Conservation (phyloP, 441 rosid species). For the Breynia disticha region DNA sequence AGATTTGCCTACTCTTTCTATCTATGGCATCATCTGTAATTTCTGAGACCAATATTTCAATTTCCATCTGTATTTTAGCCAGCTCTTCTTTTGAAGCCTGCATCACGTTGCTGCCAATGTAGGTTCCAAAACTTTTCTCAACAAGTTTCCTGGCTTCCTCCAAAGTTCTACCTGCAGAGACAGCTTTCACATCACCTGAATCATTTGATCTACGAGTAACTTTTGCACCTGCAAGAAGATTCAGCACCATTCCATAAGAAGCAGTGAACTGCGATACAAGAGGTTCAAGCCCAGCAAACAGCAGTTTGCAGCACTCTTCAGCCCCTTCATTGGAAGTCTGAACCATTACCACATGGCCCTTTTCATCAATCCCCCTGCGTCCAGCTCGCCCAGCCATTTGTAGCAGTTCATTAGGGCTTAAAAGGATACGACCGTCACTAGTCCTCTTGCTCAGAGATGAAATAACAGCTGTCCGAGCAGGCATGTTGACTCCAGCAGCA, state of each 20-base stretch:
- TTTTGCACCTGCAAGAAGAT: constrained; percentile 78
- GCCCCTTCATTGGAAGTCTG: constrained; percentile 88
- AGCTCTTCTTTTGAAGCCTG: constrained; percentile 89
- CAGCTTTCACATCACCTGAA: constrained; percentile 36
- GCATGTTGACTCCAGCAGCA: constrained; percentile 99
- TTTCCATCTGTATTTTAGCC: constrained; percentile 57
- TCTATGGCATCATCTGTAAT: constrained; percentile 77
- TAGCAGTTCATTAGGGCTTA: constrained; percentile 77
- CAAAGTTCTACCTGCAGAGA: constrained; percentile 64
- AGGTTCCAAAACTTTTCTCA: constrained; percentile 93
- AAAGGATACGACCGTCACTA: constrained; percentile 53
- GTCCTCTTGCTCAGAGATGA: constrained; percentile 73
- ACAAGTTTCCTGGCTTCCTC: constrained; percentile 92
- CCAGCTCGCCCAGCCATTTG: constrained; percentile 99
- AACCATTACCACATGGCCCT: constrained; percentile 74
- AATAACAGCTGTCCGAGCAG: constrained; percentile 88
- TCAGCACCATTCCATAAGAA: constrained; percentile 96
- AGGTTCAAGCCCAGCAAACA: constrained; percentile 80
- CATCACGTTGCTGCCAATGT: constrained; percentile 88
- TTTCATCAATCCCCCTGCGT: constrained; percentile 84
- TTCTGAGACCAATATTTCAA: constrained; percentile 52
- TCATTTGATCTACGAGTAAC: constrained; percentile 51
- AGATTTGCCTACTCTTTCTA: constrained; percentile 58
- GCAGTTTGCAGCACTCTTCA: constrained; percentile 81
- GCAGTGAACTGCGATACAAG: constrained; percentile 93